A percentile compares a stretch with the other conserved stretches of the same genome.
phyloP scores from a whole-genome alignment of 805 yeast species.

The Zygosaccharomyces gambellarensis region DNA sequence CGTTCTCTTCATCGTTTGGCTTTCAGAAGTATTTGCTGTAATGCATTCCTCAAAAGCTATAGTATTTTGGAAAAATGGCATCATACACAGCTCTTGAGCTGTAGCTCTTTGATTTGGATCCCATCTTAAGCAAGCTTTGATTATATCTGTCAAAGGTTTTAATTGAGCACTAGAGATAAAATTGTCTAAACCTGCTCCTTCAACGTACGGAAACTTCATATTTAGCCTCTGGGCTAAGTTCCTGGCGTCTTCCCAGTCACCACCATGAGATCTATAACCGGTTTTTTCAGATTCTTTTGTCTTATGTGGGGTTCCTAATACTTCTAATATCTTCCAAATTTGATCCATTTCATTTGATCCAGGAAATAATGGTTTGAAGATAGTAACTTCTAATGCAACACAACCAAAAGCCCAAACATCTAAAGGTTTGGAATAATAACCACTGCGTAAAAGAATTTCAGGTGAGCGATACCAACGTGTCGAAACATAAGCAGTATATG shows the following conservation, averaged over 20 bases:
- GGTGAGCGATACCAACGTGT: slow-evolving; percentile 88
- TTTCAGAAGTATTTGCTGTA: not conserved
- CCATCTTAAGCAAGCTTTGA: slow-evolving; percentile 59
- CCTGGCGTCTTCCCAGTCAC: slow-evolving; percentile 65
- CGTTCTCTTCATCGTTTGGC: not conserved
- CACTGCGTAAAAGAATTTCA: slow-evolving; percentile 64
- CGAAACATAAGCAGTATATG: slow-evolving; percentile 71
- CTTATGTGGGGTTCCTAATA: slow-evolving; percentile 67
- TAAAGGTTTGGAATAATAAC: slow-evolving; percentile 59
- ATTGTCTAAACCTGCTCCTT: slow-evolving; percentile 45
- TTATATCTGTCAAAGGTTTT: slow-evolving; percentile 35
- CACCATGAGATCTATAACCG: slow-evolving; percentile 52
- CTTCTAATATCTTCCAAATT: slow-evolving; percentile 57
- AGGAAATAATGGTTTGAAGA: slow-evolving; percentile 75
- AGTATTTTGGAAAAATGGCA: slow-evolving; percentile 53
- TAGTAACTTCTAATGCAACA: slow-evolving; percentile 69
- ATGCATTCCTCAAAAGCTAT: slow-evolving; percentile 14
- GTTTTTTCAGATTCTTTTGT: slow-evolving; percentile 19
- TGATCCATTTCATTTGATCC: slow-evolving; percentile 80
- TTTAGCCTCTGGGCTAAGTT: slow-evolving; percentile 50
- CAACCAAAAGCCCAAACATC: slow-evolving; percentile 88
- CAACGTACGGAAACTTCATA: slow-evolving; percentile 49
- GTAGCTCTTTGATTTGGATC: slow-evolving; percentile 64
- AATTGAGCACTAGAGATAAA: slow-evolving; percentile 45
- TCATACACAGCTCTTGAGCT: slow-evolving; percentile 43